Evolutionary conservation across 1,139 yeast genomes (phyloP), one percentile per base, ranked within the genome.

Genomic region (Kazachstania sp.): DNA sequence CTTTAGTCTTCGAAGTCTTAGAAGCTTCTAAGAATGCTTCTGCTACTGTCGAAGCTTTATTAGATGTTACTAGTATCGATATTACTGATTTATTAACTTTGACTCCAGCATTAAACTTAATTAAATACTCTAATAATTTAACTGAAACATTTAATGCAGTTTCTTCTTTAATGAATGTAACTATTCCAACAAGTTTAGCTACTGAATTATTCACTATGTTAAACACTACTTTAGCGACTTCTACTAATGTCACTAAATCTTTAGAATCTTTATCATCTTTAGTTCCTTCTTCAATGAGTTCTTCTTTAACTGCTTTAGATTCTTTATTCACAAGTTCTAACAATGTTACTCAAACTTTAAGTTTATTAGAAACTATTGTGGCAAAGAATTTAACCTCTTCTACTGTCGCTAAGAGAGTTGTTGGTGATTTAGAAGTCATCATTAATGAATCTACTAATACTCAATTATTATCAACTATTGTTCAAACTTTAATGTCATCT

Each of bases 71-170:
- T 34, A 54, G 51, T 43, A 41, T 56, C 46, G 47, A 58, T 13
- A 32, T 50, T n/a, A 39, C 57, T 1, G 60, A 63, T 37, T 55
- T 57, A 45, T 46, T 55, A 20, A 58, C 58, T 18, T 48, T 60
- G 41, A 16, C 52, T 9, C 66, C 66, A 16, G 59, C 60, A 34
- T 56, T 59, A 45, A 45, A 50, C 19, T 45, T 64, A 35, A 52
- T 61, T 45, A 44, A 49, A 37, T 47, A 51, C 40, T 60, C 67
- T 9, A 51, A 54, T 15, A 63, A 66, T 47, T 53, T 53, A 13
- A 54, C 63, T 30, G 59, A 56, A 8, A 60, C 67, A 30, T 53
- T 66, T 32, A 52, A 55, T 6, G 60, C 63, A 2, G 46, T 66
- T 40, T 51, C 56, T 23, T 56, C 60, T 6, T 49, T 63, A 42